Conservation (phyloP, 2,329 filamentous ascomycete species). For the Fusarium graminum region DNA sequence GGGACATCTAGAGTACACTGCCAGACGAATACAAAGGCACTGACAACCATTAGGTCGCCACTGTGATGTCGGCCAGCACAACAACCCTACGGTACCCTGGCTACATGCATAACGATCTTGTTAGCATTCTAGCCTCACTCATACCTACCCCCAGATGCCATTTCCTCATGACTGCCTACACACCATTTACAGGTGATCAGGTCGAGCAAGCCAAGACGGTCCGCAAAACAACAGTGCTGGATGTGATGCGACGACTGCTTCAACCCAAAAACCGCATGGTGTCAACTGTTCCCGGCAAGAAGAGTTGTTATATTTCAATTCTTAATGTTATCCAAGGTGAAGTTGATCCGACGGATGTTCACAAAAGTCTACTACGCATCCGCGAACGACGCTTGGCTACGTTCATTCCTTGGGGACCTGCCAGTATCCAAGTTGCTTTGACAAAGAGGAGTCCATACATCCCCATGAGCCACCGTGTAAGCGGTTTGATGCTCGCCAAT, state of each 20-base stretch:
- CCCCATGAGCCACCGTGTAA: constrained; percentile 92
- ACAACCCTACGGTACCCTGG: constrained; percentile 96
- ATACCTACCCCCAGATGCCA: constrained; percentile 97
- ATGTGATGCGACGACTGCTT: constrained; percentile 94
- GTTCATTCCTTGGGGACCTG: constrained; percentile 98
- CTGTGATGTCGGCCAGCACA: constrained; percentile 98
- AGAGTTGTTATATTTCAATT: constrained; percentile 99
- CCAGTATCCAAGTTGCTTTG: constrained; percentile 95
- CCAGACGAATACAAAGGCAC: not conserved
- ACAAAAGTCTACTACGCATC: constrained; percentile 97
- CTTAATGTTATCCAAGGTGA: constrained; percentile 99
- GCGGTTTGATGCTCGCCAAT: constrained; percentile 96
- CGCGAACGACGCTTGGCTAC: constrained; percentile 92
- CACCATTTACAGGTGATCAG: constrained; percentile 95
- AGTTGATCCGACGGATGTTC: constrained; percentile 96
- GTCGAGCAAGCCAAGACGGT: constrained; percentile 98
- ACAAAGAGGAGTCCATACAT: constrained; percentile 98
- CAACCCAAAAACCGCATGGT: constrained; percentile 99
- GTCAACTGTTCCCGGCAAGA: constrained; percentile 93
- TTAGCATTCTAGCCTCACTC: constrained; percentile 94
- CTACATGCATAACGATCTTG: constrained; percentile 99
- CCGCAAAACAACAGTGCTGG: constrained; percentile 95
- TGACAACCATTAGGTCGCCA: constrained; percentile 74
- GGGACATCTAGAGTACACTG: not conserved
- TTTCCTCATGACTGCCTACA: constrained; percentile 99